phyloP scores from a whole-genome alignment of 2,329 filamentous ascomycete species.

The Paraphoma sp. region DNA sequence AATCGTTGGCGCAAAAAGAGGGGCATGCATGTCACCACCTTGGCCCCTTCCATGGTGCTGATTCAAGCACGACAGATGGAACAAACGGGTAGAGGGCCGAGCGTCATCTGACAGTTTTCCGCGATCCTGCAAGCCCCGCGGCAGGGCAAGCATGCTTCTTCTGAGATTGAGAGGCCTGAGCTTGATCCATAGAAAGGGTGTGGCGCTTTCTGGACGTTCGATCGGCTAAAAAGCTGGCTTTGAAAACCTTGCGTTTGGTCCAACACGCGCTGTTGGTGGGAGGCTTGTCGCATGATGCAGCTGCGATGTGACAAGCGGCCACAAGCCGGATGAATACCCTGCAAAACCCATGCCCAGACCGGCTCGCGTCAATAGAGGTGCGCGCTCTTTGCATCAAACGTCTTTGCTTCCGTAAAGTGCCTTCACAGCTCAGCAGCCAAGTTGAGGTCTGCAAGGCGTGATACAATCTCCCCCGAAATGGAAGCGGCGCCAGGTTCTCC shows the following conservation, averaged over 20 bases:
- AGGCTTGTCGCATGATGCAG: constrained; percentile 1
- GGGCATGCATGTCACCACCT: constrained; percentile 3
- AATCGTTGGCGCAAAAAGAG: not conserved
- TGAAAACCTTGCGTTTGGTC: not conserved
- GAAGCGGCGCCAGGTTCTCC: not conserved
- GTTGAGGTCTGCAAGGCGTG: too few species aligned
- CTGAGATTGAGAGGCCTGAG: not conserved
- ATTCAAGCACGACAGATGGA: not conserved
- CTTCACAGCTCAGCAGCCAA: too few species aligned
- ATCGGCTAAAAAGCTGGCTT: not conserved
- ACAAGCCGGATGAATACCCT: not conserved
- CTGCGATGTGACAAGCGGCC: not conserved
- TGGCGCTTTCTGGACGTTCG: constrained; percentile 5
- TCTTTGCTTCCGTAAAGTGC: not conserved
- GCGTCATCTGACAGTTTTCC: constrained; percentile 4
- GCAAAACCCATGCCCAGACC: too few species aligned
- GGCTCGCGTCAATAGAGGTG: not conserved
- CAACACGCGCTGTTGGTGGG: not conserved
- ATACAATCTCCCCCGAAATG: too few species aligned
- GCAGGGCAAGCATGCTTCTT: not conserved
- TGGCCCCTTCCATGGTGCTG: not conserved
- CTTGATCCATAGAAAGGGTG: not conserved
- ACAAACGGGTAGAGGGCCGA: not conserved
- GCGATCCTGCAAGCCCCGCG: not conserved
- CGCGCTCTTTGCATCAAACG: not conserved